A percentile compares a stretch with the other conserved stretches of the same genome.
These are phyloP conservation scores for Penicillium roqueforti DNA, from an alignment of 495 filamentous ascomycete species.

Conservation along the genomic window DNA sequence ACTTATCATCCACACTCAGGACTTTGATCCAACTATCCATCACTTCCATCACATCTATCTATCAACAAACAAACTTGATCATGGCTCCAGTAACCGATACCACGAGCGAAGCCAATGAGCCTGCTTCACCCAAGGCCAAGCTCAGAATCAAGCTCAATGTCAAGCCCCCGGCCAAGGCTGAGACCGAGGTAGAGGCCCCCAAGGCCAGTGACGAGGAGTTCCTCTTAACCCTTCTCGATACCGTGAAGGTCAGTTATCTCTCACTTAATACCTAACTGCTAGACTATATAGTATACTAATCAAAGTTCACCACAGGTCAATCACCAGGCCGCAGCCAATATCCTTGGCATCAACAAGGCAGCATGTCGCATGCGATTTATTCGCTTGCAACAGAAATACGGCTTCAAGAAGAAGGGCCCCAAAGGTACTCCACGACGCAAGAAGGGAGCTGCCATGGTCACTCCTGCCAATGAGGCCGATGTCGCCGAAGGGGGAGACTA, in stretches of 20 bases:
- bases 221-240: neutral
- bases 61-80: too few species aligned
- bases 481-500: too few species aligned
- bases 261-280: neutral
- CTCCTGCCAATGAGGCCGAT: too few species aligned
- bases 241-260: neutral
- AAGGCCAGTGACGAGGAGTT: neutral
- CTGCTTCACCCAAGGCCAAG: neutral
- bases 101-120: too few species aligned
- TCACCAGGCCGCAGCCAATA: neutral
- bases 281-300: neutral
- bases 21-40: too few species aligned
- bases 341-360: neutral
- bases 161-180: neutral
- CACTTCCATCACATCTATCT: too few species aligned
- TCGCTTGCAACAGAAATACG: neutral
- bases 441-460: too few species aligned
- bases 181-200: neutral
- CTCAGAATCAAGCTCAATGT: neutral
- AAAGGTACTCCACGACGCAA: too few species aligned
- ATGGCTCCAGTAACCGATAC: too few species aligned
- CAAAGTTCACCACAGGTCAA: neutral
- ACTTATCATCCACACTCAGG: too few species aligned
- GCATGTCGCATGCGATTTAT: neutral
- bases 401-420: neutral